Base-by-base conservation (phyloP, 306 rosid genomes). In the Herpetospermum pedunculosum region DNA sequence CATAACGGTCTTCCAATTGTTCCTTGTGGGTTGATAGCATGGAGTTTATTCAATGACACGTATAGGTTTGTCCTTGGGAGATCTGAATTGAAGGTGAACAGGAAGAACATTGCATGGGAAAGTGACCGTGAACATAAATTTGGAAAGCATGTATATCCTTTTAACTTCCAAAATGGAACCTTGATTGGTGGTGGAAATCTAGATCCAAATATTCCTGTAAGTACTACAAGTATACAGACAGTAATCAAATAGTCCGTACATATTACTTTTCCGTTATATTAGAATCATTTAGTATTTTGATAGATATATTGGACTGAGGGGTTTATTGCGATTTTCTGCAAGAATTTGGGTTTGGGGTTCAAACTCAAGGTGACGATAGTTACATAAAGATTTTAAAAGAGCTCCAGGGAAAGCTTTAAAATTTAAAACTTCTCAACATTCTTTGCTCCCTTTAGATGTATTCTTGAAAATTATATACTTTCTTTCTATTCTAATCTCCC, bases 21-120 rank as follows among this genome's bases (percentile, higher is more conserved):
- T 59, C 98, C 97, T 35, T 94, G 98, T 78, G 98, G 98, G 59
- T 79, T 94, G 84, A 85, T 89, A 47, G 97, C 98, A 30, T 94
- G 98, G 98, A 94, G 98, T 87, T 53, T 94, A 85, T 94, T 94
- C 72, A 94, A 89, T 67, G 97, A 94, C 77, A 91, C 97, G 2
- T 94, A 84, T 72, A 69, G 46, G 40, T 89, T 94, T 75, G 71
- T 65, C 71, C 95, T 88, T 34, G 92, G 94, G 71, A 81, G 83
- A 76, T 82, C 95, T 18, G 80, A 84, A 18, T 82, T 94, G 81
- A 89, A 80, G 83, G 89, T 89, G 60, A 86, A 91, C 84, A 84
- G 88, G 87, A 91, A 87, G 80, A 83, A 86, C 86, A 94, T 94
- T 73, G 96, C 98, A 6, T 94, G 98, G 98, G 82, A 89, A 85